Evolutionary conservation across 2,329 filamentous ascomycete species (phyloP).

Genomic region (Arthroderma sp.): DNA sequence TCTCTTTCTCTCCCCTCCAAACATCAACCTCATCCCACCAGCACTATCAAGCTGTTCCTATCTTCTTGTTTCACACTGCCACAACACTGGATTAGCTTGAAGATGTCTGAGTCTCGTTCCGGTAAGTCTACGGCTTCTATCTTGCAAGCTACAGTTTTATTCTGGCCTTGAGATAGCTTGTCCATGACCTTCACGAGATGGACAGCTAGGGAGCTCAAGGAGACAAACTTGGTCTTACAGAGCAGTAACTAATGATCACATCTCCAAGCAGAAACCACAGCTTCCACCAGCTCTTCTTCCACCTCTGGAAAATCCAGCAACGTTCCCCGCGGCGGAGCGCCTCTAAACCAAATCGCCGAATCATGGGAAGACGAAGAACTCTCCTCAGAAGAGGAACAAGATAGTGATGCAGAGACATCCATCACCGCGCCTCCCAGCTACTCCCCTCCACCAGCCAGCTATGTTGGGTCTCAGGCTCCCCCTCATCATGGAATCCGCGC

Average conservation of each 20-base stretch:
- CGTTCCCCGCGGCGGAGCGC: background rate
- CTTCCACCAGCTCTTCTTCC: background rate
- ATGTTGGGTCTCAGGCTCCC: slow-evolving; percentile 19
- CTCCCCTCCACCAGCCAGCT: slow-evolving; percentile 19
- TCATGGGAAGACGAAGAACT: slow-evolving; percentile 66
- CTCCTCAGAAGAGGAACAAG: slow-evolving; percentile 32
- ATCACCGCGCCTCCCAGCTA: slow-evolving; percentile 20
- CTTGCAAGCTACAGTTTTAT: background rate
- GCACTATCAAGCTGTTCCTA: background rate
- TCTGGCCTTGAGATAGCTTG: background rate
- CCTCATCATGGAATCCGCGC: slow-evolving; percentile 21
- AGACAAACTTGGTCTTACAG: background rate
- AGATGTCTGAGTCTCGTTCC: background rate
- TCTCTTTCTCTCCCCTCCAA: background rate
- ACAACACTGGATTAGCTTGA: background rate
- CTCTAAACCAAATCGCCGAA: slow-evolving; percentile 41
- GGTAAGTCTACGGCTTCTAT: background rate
- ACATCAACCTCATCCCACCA: background rate
- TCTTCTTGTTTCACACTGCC: background rate
- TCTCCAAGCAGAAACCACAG: background rate
- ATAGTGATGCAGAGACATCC: slow-evolving; percentile 15
- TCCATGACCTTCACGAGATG: background rate
- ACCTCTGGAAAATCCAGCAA: background rate
- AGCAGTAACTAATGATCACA: background rate
- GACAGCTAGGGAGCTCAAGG: background rate